These are phyloP conservation scores for Penicillium sp. DNA, from an alignment of 2,329 filamentous ascomycete genomes.

Conservation along the genomic window DNA sequence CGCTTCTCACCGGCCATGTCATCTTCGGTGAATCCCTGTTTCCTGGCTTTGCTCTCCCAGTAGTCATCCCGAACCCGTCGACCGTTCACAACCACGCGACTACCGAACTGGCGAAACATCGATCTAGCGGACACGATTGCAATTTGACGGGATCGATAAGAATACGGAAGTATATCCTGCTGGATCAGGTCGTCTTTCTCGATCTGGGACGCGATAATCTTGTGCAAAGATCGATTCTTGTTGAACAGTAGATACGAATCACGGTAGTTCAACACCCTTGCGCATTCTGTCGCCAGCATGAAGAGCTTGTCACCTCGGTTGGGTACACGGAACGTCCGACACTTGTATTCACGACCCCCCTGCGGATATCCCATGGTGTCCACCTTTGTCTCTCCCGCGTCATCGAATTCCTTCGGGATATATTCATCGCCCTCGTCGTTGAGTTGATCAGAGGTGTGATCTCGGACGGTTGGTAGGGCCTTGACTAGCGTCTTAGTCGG, in stretches of 20 bases:
- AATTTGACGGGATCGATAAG: conserved; percentile 96
- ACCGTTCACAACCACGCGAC: conserved; percentile 86
- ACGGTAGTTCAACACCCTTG: conserved; percentile 87
- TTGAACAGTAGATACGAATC: conserved; percentile 99
- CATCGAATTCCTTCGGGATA: conserved; percentile 88
- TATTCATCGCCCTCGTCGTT: conserved; percentile 91
- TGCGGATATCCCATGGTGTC: conserved; percentile 78
- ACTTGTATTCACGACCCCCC: conserved; percentile 85
- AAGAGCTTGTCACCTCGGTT: conserved; percentile 92
- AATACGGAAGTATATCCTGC: conserved; percentile 95
- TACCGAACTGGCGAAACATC: conserved; percentile 99
- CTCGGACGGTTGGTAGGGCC: conserved; percentile 90
- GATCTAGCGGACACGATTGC: conserved; percentile 96
- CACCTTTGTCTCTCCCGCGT: conserved; percentile 93
- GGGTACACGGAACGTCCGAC: conserved; percentile 90
- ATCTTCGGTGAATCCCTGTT: conserved; percentile 97
- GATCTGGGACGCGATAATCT: conserved; percentile 93
- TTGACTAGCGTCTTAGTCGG: conserved; percentile 83
- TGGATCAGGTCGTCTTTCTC: conserved; percentile 96
- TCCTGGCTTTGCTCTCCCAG: conserved; percentile 95
- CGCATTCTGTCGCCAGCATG: conserved; percentile 98
- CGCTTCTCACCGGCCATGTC: conserved; percentile 95
- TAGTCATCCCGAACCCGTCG: conserved; percentile 95
- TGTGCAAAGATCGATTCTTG: conserved; percentile 94
- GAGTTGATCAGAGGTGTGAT: conserved; percentile 96